Conservation (phyloP, 2,329 filamentous ascomycete species). For the Juglanconis sp. region DNA sequence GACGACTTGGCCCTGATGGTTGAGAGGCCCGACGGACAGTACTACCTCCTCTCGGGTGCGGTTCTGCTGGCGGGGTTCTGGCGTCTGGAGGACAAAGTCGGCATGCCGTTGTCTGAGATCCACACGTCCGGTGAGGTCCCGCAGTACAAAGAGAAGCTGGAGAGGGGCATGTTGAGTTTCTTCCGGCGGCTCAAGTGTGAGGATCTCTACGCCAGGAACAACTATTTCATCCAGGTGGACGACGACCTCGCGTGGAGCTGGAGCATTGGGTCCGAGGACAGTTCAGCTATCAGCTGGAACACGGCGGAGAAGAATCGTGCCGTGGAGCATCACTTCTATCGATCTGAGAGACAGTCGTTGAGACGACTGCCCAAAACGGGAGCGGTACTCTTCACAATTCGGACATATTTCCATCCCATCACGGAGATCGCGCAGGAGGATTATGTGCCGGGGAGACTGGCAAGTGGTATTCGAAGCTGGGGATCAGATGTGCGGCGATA, state of each 20-base stretch:
- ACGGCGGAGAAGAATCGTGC: slow-evolving; percentile 72
- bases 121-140: slow-evolving; percentile 77
- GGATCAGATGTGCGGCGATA: slow-evolving; percentile 73
- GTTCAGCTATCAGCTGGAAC: slow-evolving; percentile 63
- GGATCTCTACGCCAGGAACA: slow-evolving; percentile 63
- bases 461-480: slow-evolving; percentile 78
- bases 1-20: slow-evolving; percentile 85
- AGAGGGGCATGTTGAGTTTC: slow-evolving; percentile 78
- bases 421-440: slow-evolving; percentile 66
- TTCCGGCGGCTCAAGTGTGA: slow-evolving; percentile 70
- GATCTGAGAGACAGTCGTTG: slow-evolving; percentile 71
- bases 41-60: slow-evolving; percentile 74
- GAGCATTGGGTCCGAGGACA: slow-evolving; percentile 73
- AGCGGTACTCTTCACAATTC: slow-evolving; percentile 69
- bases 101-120: slow-evolving; percentile 75
- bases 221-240: slow-evolving; percentile 88
- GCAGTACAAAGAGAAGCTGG: slow-evolving; percentile 66
- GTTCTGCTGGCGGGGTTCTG: slow-evolving; percentile 81
- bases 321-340: slow-evolving; percentile 71
- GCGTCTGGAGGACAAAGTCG: slow-evolving; percentile 76
- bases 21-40: slow-evolving; percentile 71
- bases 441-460: slow-evolving; percentile 74
- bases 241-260: slow-evolving; percentile 71
- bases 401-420: slow-evolving; percentile 75
- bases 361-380: slow-evolving; percentile 57